Conservation (phyloP, 2,329 filamentous ascomycete genomes). For the Metarhizium rileyi region DNA sequence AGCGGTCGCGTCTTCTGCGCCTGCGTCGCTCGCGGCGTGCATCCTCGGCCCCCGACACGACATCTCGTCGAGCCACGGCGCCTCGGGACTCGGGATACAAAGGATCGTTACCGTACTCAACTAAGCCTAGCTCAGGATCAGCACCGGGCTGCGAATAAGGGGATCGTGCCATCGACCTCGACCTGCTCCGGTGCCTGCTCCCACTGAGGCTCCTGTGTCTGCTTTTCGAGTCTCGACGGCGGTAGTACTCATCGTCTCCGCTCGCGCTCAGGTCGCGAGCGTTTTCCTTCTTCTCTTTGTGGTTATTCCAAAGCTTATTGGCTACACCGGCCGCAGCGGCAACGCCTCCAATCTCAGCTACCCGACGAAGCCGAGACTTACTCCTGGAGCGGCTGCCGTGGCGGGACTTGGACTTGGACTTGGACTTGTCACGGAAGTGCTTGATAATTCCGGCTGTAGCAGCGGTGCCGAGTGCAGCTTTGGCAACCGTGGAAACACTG, state of each 20-base stretch:
- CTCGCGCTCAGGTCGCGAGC: slow-evolving; percentile 22
- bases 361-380: slow-evolving; percentile 39
- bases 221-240: slow-evolving; percentile 22
- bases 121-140: slow-evolving; percentile 60
- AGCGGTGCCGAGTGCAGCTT: slow-evolving; percentile 47
- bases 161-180: slow-evolving; percentile 43
- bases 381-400: slow-evolving; percentile 28
- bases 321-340: slow-evolving; percentile 51
- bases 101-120: slow-evolving; percentile 55
- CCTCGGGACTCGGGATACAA: slow-evolving; percentile 34
- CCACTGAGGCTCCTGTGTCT: slow-evolving; percentile 18
- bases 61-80: slow-evolving; percentile 20
- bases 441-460: slow-evolving; percentile 49
- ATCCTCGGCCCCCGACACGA: slow-evolving; percentile 40
- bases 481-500: slow-evolving; percentile 40
- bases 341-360: slow-evolving; percentile 51
- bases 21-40: slow-evolving; percentile 28
- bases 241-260: slow-evolving; percentile 27
- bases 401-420: slow-evolving; percentile 28
- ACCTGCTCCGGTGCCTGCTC: slow-evolving; percentile 27
- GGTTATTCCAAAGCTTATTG: slow-evolving; percentile 50
- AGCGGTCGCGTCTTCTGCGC: slow-evolving; percentile 24
- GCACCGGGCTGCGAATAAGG: slow-evolving; percentile 40
- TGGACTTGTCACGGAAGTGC: slow-evolving; percentile 45
- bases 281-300: slow-evolving; percentile 49